Evolutionary conservation across 768 basidiomycete species (phyloP).

Genomic region (Serendipita indica): DNA sequence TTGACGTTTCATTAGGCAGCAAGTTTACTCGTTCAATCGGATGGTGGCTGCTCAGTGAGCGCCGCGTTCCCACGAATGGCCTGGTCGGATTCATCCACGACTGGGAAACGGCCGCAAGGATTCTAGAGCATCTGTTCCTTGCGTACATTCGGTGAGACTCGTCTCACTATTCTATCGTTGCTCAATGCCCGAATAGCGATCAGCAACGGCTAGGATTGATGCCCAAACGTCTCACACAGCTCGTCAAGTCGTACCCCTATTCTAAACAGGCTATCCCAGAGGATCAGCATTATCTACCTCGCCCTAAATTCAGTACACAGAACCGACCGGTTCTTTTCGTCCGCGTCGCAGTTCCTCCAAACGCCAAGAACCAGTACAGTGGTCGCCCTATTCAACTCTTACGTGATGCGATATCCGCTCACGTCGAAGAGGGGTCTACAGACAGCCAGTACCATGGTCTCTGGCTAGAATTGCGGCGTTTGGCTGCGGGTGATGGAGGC

Average conservation of each 20-base stretch:
- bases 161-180: background rate
- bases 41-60: slow-evolving; percentile 49
- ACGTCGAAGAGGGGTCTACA: background rate
- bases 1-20: slow-evolving; percentile 31
- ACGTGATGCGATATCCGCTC: background rate
- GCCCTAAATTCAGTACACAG: slow-evolving; percentile 55
- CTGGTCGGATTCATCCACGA: slow-evolving; percentile 51
- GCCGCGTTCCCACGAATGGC: slow-evolving; percentile 34
- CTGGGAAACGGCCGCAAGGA: slow-evolving; percentile 60
- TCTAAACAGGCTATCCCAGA: slow-evolving; percentile 15
- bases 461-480: background rate
- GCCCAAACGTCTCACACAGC: slow-evolving; percentile 55
- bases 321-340: slow-evolving; percentile 50
- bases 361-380: background rate
- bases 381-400: slow-evolving; percentile 5
- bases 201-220: slow-evolving; percentile 32
- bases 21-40: slow-evolving; percentile 61
- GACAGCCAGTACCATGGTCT: background rate
- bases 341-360: slow-evolving; percentile 35
- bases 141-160: slow-evolving; percentile 46
- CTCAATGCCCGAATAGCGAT: slow-evolving; percentile 5
- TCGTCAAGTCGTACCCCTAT: slow-evolving; percentile 59
- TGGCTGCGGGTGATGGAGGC: too few species aligned
- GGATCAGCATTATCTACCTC: slow-evolving; percentile 36
- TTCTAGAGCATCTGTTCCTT: slow-evolving; percentile 65